Evolutionary conservation across 1,139 yeast genomes (phyloP), one percentile per base, ranked within the genome.

Genomic region (Kazachstania sp.): DNA sequence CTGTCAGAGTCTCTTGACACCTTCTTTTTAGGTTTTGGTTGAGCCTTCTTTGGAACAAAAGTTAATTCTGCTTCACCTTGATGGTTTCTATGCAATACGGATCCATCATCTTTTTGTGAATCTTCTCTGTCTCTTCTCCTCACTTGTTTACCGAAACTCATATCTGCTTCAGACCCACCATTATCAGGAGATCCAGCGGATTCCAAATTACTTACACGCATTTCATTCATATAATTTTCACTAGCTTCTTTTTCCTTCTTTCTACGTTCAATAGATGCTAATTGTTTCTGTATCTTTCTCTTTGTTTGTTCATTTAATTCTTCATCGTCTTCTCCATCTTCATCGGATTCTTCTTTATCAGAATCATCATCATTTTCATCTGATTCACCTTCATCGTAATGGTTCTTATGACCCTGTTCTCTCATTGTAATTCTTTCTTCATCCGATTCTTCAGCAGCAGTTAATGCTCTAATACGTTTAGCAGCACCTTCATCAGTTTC

Each of bases 61-160:
- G 95, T 84, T 56, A 88, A 72, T 65, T 88, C 97, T 49, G 92
- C 86, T 62, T 87, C 96, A 51, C 97, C 97, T 56, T 81, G 77
- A n/a, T 86, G 84, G 60, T 81, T 86, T 64, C 82, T 82, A 56
- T 79, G 83, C 46, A 84, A 68, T 48, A 86, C 72, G 15, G 80
- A 68, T 54, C 49, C 67, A 53, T 53, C 60, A 43, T 53, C 58
- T 47, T 53, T 61, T 42, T 61, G 64, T 13, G 62, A 66, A 54
- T 70, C 70, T 45, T 69, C 65, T 11, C 69, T 72, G 49, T 71
- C 67, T 47, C 72, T 67, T 47, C 71, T 69, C 44, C 68, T 69
- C 12, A 82, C 75, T 65, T 83, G 56, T 30, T 56, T 54, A 19
- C 49, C 61, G 41, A 58, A 56, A 3, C 61, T 69, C 31, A 61